Percentiles rank a stretch among this genome's conserved stretches.
phyloP scores from a whole-genome alignment of 2,329 filamentous ascomycete species.

The Zelopaecilomyces penicillatus region DNA sequence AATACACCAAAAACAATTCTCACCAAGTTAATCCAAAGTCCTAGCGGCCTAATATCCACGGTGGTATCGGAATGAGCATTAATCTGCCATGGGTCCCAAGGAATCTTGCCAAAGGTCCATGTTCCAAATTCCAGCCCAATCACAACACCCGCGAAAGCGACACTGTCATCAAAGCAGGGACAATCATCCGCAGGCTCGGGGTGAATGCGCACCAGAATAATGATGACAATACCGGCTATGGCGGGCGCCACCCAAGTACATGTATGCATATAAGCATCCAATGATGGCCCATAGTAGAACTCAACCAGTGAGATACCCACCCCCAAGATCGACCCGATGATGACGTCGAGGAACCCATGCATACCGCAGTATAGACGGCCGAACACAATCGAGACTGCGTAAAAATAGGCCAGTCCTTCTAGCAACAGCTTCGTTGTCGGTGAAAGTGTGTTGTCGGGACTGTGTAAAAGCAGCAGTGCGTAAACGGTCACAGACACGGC shows the following conservation, averaged over 20 bases:
- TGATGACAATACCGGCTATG: slow-evolving; percentile 55
- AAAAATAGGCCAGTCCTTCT: slow-evolving; percentile 68
- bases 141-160: slow-evolving; percentile 83
- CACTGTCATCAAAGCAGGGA: slow-evolving; percentile 92
- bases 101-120: slow-evolving; percentile 67
- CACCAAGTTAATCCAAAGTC: slow-evolving; percentile 52
- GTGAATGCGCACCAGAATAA: slow-evolving; percentile 77
- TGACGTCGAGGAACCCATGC: slow-evolving; percentile 92
- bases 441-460: slow-evolving; percentile 53
- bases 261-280: slow-evolving; percentile 64
- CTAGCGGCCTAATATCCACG: slow-evolving; percentile 58
- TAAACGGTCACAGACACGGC: slow-evolving; percentile 91
- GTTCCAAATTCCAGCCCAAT: slow-evolving; percentile 75
- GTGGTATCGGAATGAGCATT: slow-evolving; percentile 42
- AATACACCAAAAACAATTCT: slow-evolving; percentile 74
- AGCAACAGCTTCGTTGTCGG: slow-evolving; percentile 52
- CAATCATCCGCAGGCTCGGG: slow-evolving; percentile 96
- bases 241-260: slow-evolving; percentile 57
- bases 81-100: slow-evolving; percentile 34
- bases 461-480: slow-evolving; percentile 61
- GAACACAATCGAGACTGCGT: slow-evolving; percentile 80
- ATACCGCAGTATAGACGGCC: slow-evolving; percentile 95
- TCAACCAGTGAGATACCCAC: slow-evolving; percentile 53
- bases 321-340: slow-evolving; percentile 71
- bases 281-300: slow-evolving; percentile 49